Evolutionary conservation across 1,284 basidiomycete species (phyloP), one percentile per base, ranked within the genome.

Genomic region (Cryptococcus sp.): DNA sequence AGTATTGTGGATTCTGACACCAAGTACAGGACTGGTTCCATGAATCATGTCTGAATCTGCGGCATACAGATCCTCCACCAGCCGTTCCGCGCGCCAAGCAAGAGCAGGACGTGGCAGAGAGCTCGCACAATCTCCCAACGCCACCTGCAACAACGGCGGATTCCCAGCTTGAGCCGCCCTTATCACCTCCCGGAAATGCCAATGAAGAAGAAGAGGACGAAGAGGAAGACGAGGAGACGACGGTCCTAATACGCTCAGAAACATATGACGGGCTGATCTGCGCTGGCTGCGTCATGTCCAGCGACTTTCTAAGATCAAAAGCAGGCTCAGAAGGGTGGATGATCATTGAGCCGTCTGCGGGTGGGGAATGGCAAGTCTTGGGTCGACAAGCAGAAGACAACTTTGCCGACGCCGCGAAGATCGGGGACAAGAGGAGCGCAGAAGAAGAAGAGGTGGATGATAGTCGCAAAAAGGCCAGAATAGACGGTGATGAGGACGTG

Each of bases 231-330:
- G 76, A 76, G 17, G 73, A 77, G 50, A 56, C 60, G 22, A 52
- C 63, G 4, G 69, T 72, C n/a, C 58, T 78, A 10, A 73, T 79
- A 13, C 71, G 68, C 3, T 72, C 72, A 1, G 72, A 75, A 10
- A 61, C 54, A 3, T 79, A 79, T 54, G 75, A 78, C 43, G 71
- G 72, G 13, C 66, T 79, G 30, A 67, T 79, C 4, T 79, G 78
- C 57, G 66, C 67, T 0, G 50, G 40, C 1, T 79, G 78, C 52
- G 69, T 73, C 4, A 17, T 45, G 23, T 40, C 45, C 1, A 60
- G 67, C 43, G 42, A 58, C 1, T 62, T 66, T 5, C 39, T 70
- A 3, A 42, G 39, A 5, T 54, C 54, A 8, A 61, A 67, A 25
- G 68, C 67, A n/a, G 78, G 78, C 1, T 68, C 61, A 19, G 47